A percentile compares a stretch with the other conserved stretches of the same genome.
These are phyloP conservation scores for Ceriops decandra DNA, from an alignment of 345 rosid genomes.

Conservation along the genomic window DNA sequence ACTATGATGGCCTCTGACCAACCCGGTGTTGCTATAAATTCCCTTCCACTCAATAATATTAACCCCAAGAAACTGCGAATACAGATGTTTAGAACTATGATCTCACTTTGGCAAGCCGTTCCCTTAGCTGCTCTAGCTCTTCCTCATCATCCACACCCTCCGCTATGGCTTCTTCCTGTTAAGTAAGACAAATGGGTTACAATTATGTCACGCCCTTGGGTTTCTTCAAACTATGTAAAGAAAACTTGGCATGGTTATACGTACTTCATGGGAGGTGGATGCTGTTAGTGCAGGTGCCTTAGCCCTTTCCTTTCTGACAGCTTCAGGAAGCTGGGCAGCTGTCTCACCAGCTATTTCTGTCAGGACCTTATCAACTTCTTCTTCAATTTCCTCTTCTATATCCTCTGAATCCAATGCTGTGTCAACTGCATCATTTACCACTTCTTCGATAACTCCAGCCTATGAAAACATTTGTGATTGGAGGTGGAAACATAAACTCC, in stretches of 20 bases:
- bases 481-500: no score
- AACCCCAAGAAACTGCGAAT: no score
- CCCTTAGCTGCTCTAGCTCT: slow-evolving; percentile 12
- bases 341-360: slow-evolving; percentile 17
- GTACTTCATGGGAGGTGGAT: slow-evolving; percentile 29
- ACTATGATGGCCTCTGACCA: no score
- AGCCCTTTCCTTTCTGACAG: slow-evolving; percentile 24
- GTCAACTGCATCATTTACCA: slow-evolving; percentile 14
- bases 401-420: slow-evolving; percentile 18
- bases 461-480: neutral
- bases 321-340: slow-evolving; percentile 20
- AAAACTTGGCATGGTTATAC: neutral
- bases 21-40: no score
- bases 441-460: slow-evolving; percentile 16
- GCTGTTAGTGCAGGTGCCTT: slow-evolving; percentile 19
- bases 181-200: neutral
- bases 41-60: no score
- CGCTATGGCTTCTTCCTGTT: slow-evolving; percentile 11
- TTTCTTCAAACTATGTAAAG: neutral
- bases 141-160: slow-evolving; percentile 14
- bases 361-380: slow-evolving; percentile 14
- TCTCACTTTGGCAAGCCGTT: slow-evolving; percentile 16
- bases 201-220: neutral
- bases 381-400: slow-evolving; percentile 18
- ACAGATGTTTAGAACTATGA: neutral